Conservation (phyloP, 2,329 filamentous ascomycete genomes). For the Gliomastix tumulicola region DNA sequence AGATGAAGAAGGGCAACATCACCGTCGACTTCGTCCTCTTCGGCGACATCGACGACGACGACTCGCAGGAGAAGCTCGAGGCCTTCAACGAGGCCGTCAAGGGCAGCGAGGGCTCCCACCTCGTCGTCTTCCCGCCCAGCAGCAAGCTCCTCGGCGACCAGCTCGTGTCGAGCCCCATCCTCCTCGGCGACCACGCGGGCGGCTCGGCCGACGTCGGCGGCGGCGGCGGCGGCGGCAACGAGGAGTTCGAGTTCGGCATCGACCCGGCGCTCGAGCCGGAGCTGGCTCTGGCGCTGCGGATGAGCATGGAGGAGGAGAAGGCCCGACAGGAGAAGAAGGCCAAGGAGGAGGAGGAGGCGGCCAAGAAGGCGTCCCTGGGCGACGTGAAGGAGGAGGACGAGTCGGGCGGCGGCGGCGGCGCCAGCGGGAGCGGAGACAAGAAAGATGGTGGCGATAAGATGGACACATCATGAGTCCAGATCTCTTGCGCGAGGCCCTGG, state of each 20-base stretch:
- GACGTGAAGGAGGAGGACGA: conserved; percentile 77
- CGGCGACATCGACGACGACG: conserved; percentile 85
- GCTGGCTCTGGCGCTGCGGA: conserved; percentile 84
- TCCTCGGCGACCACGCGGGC: conserved; percentile 67
- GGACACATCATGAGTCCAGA: conserved; percentile 75
- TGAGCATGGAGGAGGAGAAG: conserved; percentile 98
- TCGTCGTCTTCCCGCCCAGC: conserved; percentile 85
- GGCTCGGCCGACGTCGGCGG: conserved; percentile 45
- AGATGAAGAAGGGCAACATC: conserved; percentile 98
- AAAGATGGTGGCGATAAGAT: conserved; percentile 62
- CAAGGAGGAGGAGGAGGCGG: conserved; percentile 64
- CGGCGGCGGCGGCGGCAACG: conserved; percentile 53
- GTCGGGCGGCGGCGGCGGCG: conserved; percentile 35
- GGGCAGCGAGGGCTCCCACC: conserved; percentile 81
- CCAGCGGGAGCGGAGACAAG: conserved; percentile 36
- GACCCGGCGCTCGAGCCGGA: conserved; percentile 91
- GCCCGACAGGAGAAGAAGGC: conserved; percentile 83
- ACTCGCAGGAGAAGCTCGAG: conserved; percentile 82
- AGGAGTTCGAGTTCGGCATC: conserved; percentile 70
- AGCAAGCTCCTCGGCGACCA: conserved; percentile 89
- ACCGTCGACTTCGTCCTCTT: conserved; percentile 93
- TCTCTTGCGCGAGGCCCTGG: too few species aligned
- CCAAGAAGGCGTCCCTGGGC: conserved; percentile 70
- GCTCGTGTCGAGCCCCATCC: conserved; percentile 80
- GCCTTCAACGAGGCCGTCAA: conserved; percentile 93